phyloP scores from a whole-genome alignment of 2,329 filamentous ascomycete species.

The Didymella arachidicola region DNA sequence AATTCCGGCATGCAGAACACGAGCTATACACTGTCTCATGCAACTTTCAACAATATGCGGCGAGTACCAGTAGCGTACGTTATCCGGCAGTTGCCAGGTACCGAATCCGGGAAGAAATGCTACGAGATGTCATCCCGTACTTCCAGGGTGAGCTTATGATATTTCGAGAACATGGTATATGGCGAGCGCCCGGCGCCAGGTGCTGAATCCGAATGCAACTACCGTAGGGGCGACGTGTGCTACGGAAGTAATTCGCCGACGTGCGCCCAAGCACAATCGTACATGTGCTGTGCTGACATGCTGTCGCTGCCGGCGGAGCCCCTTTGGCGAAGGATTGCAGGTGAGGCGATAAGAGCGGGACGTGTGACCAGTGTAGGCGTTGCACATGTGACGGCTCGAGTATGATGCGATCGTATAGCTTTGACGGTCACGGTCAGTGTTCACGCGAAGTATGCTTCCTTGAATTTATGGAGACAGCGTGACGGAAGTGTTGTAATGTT shows the following conservation, averaged over 20 bases:
- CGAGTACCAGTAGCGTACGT: too few species aligned
- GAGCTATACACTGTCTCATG: too few species aligned
- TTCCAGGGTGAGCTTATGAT: not conserved
- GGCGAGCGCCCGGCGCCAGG: not conserved
- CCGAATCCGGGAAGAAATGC: conserved; percentile 1
- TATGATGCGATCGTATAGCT: not conserved
- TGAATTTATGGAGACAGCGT: not conserved
- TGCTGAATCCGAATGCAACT: not conserved
- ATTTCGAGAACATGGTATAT: not conserved
- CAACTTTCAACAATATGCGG: too few species aligned
- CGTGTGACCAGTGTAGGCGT: conserved; percentile 5
- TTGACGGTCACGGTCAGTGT: not conserved
- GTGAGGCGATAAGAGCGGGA: conserved; percentile 1
- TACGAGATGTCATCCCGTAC: not conserved
- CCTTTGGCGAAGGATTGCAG: conserved; percentile 3
- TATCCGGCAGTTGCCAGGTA: not conserved
- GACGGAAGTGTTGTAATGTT: not conserved
- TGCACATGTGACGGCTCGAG: not conserved
- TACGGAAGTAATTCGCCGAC: not conserved
- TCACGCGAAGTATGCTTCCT: not conserved
- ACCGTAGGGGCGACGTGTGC: not conserved
- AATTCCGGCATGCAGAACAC: too few species aligned
- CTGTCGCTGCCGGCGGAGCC: not conserved
- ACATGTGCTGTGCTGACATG: conserved; percentile 1
- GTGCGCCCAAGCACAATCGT: not conserved